A percentile compares a stretch with the other conserved stretches of the same genome.
phyloP scores from a whole-genome alignment of 306 rosid species.

The Gillenia trifoliata region DNA sequence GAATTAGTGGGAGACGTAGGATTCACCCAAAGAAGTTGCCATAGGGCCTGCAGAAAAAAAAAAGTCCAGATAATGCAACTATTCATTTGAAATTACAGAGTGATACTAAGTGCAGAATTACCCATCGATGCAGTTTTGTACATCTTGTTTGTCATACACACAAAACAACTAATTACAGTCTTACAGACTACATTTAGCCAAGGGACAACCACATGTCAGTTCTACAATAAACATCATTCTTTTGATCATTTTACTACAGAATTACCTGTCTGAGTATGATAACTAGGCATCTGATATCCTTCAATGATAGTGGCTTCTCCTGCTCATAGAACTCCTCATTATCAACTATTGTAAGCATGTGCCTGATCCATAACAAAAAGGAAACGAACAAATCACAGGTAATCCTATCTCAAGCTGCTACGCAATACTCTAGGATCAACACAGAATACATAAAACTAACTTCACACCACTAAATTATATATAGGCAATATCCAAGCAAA shows the following conservation, averaged over 20 bases:
- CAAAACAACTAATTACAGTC: neutral
- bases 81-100: neutral
- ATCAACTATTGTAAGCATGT: slow-evolving; percentile 89
- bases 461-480: neutral
- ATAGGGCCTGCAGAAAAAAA: slow-evolving; percentile 68
- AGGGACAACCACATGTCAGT: neutral
- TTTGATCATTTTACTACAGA: slow-evolving; percentile 11
- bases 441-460: slow-evolving; percentile 1
- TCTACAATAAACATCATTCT: neutral
- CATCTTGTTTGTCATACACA: neutral
- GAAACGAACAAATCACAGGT: neutral
- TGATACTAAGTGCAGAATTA: neutral
- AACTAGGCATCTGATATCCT: slow-evolving; percentile 77
- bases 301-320: slow-evolving; percentile 83
- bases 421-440: slow-evolving; percentile 8
- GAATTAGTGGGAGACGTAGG: slow-evolving; percentile 52
- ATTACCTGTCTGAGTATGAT: slow-evolving; percentile 86
- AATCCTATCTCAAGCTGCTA: slow-evolving; percentile 26
- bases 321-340: slow-evolving; percentile 97
- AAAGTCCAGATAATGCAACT: neutral
- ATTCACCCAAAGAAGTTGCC: slow-evolving; percentile 95
- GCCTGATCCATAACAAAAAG: slow-evolving; percentile 51
- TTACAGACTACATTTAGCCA: neutral
- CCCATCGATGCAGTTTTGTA: neutral
- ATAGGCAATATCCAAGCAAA: neutral